These are phyloP conservation scores for Mucor sp. DNA, from an alignment of 371 early-diverging fungal species.

Conservation along the genomic window DNA sequence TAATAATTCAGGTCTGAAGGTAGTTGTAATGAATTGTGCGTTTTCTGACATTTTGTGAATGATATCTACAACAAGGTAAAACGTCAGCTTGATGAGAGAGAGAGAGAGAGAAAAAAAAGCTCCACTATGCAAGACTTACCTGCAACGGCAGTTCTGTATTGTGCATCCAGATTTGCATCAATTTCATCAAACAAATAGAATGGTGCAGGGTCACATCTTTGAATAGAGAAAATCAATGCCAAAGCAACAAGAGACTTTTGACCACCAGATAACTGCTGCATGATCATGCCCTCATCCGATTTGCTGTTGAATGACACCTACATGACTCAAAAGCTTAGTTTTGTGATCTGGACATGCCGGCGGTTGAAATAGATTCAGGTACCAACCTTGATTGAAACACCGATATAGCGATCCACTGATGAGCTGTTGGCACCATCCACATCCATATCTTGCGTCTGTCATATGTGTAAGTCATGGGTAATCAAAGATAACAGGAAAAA, in stretches of 20 bases:
- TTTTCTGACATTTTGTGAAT: constrained; percentile 83
- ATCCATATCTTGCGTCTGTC: constrained; percentile 43
- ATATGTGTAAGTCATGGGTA: neutral
- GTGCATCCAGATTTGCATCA: constrained; percentile 99
- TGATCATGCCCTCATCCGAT: constrained; percentile 87
- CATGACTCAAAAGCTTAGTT: neutral
- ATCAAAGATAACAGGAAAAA: neutral
- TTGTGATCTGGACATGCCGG: neutral
- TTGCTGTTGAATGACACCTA: constrained; percentile 88
- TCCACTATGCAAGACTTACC: constrained; percentile 36
- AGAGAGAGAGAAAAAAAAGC: neutral
- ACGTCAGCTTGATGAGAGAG: too few relatives aligned
- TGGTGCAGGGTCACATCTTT: constrained; percentile 98
- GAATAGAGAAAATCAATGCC: constrained; percentile 98
- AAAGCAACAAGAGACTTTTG: constrained; percentile 99
- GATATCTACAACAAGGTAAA: constrained; percentile 63
- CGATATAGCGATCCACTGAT: constrained; percentile 79
- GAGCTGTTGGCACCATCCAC: constrained; percentile 43
- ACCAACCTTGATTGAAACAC: constrained; percentile 85
- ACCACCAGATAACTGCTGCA: constrained; percentile 98
- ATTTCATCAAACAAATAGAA: constrained; percentile 99
- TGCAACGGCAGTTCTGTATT: constrained; percentile 94
- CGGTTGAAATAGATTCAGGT: neutral
- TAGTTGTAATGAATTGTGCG: constrained; percentile 98
- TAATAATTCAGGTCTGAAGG: constrained; percentile 96